These are phyloP conservation scores for Nakazawaea molendinolei DNA, from an alignment of 805 yeast genomes.

Conservation along the genomic window DNA sequence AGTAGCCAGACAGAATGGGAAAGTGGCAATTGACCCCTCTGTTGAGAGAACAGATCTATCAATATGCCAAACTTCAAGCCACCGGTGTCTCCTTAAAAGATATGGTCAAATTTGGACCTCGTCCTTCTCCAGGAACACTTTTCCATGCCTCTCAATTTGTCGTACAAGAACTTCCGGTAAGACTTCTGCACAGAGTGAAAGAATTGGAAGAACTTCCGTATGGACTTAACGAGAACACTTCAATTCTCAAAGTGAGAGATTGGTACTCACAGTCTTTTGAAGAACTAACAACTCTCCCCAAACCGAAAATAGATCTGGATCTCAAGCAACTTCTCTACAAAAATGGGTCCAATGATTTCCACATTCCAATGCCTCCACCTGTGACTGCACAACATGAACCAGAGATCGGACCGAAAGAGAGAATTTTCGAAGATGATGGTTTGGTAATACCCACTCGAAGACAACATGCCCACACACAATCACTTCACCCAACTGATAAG, in stretches of 20 bases:
- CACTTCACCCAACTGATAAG: slow-evolving; percentile 22
- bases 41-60: slow-evolving; percentile 49
- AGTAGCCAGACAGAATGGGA: not conserved
- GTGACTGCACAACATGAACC: slow-evolving; percentile 10
- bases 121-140: slow-evolving; percentile 70
- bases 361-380: slow-evolving; percentile 14
- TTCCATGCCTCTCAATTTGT: slow-evolving; percentile 81
- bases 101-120: slow-evolving; percentile 87
- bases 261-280: slow-evolving; percentile 93
- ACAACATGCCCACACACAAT: too few species aligned
- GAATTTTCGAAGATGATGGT: slow-evolving; percentile 43
- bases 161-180: slow-evolving; percentile 79
- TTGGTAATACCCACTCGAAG: slow-evolving; percentile 20
- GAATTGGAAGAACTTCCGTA: slow-evolving; percentile 78
- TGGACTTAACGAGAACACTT: slow-evolving; percentile 66
- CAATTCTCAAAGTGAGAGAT: slow-evolving; percentile 67
- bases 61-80: slow-evolving; percentile 68
- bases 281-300: slow-evolving; percentile 60
- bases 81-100: slow-evolving; percentile 80
- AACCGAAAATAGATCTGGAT: slow-evolving; percentile 44
- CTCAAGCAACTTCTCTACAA: slow-evolving; percentile 29
- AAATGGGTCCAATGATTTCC: slow-evolving; percentile 12
- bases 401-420: slow-evolving; percentile 6
- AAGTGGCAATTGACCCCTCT: slow-evolving; percentile 44
- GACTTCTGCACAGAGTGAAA: slow-evolving; percentile 79